Evolutionary conservation across 225 moss, liverwort and hornwort genomes (phyloP), one percentile per base, ranked within the genome.

Genomic region (Bryum argenteum): DNA sequence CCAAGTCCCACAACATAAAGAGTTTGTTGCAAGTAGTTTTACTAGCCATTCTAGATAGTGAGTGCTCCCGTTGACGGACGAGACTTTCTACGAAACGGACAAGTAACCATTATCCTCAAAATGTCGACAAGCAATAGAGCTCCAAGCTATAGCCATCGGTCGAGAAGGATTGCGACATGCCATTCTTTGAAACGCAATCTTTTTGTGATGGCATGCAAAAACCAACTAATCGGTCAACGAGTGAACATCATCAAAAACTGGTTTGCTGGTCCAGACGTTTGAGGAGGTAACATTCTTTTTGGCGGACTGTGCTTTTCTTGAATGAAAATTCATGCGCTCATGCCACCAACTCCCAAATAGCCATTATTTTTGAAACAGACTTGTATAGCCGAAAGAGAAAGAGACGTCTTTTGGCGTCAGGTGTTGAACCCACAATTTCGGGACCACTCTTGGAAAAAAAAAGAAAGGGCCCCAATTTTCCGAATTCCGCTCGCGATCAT

Each of bases 281-380:
- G 28, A 0, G 15, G 37, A 20, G 48, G 52, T 73, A 2, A 21
- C 22, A 11, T 40, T 48, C 1, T 20, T 43, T 61, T 13, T 0
- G 0, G 5, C 8, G 11, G 1, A 20, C 33, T 5, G 33, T 33
- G 33, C 33, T n/a, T 19, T 8, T 1, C 8, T 12, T 44, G 33
- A 33, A 6, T 5, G 33, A 6, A 33, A 33, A 33, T 33, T 38
- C 54, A 50, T 57, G 68, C 20, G 14, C 58, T 64, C 65, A 73
- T 40, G 68, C 55, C 73, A 71, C 78, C 73, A 68, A 79, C 71
- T 39, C 17, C 5, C 0, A 33, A 23, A 23, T n/a, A n/a, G 14
- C 16, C 22, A 10, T 4, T 1, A 10, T 69, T 37, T 74, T 53
- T 39, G 0, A 1, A 40, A 24, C 7, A 26, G 33, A 56, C 21